A percentile compares a stretch with the other conserved stretches of the same genome.
Conservation (phyloP, 257 asterid genomes). For the Misopates orontium region DNA sequence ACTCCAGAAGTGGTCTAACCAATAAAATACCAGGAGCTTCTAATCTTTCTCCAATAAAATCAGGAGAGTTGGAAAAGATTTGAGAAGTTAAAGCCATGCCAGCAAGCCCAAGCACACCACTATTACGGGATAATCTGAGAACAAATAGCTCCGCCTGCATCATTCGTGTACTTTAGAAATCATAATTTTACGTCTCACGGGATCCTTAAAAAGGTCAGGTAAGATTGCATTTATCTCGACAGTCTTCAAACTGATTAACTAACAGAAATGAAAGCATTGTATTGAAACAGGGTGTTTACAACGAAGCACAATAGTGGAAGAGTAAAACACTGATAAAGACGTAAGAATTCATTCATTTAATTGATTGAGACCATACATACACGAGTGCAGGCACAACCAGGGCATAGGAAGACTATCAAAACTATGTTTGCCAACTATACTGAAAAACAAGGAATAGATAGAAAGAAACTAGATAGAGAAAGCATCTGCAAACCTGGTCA, state of each 20-base stretch:
- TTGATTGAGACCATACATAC: slow-evolving; percentile 4
- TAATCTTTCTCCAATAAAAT: slow-evolving; percentile 39
- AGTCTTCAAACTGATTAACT: slow-evolving; percentile 4
- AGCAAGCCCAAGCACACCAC: slow-evolving; percentile 97
- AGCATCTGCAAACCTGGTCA: slow-evolving; percentile 69
- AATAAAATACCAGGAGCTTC: slow-evolving; percentile 52
- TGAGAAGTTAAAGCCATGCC: slow-evolving; percentile 79
- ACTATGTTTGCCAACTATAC: background rate
- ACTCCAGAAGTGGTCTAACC: slow-evolving; percentile 85
- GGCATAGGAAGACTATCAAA: background rate
- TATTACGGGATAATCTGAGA: slow-evolving; percentile 79
- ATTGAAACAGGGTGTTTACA: background rate
- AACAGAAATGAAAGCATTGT: background rate
- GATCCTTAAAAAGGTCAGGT: slow-evolving; percentile 1
- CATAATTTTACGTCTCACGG: slow-evolving; percentile 17
- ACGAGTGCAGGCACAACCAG: slow-evolving; percentile 11
- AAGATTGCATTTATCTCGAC: slow-evolving; percentile 9
- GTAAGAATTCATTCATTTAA: background rate
- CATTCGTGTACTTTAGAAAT: slow-evolving; percentile 29
- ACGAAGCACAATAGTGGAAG: background rate
- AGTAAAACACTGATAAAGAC: background rate
- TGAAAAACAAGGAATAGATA: slow-evolving; percentile 5
- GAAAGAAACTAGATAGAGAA: slow-evolving; percentile 7
- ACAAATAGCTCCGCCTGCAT: slow-evolving; percentile 90
- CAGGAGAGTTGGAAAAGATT: slow-evolving; percentile 45